Conservation (phyloP, 176 grass and related monocot species). For the Oryza meyeriana region DNA sequence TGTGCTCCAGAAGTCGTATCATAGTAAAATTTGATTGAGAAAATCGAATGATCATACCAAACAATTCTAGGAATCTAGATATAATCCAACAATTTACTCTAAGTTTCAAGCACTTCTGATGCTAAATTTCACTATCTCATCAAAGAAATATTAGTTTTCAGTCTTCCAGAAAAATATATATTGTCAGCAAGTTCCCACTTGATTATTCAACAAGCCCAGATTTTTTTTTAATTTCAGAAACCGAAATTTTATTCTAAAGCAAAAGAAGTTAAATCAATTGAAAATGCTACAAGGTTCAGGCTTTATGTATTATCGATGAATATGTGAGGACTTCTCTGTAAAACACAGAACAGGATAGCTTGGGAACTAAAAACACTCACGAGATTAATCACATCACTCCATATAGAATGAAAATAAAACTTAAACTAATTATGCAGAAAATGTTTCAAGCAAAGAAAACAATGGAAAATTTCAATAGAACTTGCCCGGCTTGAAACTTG, state of each 20-base stretch:
- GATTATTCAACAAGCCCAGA: not conserved
- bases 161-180: not conserved
- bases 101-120: not conserved
- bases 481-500: not conserved
- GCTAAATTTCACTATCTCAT: not conserved
- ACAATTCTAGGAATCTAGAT: not conserved
- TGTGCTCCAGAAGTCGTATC: not conserved
- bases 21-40: not conserved
- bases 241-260: not conserved
- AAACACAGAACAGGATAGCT: not conserved
- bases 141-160: not conserved
- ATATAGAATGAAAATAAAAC: not conserved
- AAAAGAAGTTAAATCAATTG: not conserved
- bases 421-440: not conserved
- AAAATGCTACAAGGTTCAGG: not conserved
- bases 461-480: constrained; percentile 2
- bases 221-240: not conserved
- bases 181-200: not conserved
- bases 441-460: not conserved
- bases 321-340: not conserved
- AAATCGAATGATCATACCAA: not conserved
- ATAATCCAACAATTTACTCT: not conserved
- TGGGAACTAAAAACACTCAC: not conserved
- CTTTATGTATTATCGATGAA: constrained; percentile 8
- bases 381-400: not conserved